phyloP scores from a whole-genome alignment of 192 early-diverging fungal genomes.

The Dispira parvispora region DNA sequence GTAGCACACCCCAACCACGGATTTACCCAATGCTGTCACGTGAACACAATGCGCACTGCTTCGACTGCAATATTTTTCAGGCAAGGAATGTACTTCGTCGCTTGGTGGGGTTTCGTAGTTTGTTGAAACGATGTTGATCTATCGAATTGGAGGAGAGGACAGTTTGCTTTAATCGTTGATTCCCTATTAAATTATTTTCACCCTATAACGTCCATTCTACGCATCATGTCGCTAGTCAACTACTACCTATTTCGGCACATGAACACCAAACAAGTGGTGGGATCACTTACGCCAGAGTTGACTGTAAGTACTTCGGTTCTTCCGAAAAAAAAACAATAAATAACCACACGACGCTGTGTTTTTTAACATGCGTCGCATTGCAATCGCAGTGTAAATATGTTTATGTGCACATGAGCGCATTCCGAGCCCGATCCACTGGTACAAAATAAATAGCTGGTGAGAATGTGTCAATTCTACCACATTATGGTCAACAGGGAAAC shows the following conservation, averaged over 20 bases:
- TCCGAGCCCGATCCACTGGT: not conserved
- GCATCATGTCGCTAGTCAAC: not conserved
- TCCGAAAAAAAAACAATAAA: not conserved
- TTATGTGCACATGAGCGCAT: not conserved
- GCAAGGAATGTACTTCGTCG: too few relatives aligned
- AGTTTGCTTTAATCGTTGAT: not conserved
- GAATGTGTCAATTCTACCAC: not conserved
- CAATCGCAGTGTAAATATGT: not conserved
- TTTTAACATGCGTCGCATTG: not conserved
- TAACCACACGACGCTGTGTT: not conserved
- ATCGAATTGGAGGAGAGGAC: not conserved
- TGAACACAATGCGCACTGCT: too few relatives aligned
- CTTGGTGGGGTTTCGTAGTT: too few relatives aligned
- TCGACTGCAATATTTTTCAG: too few relatives aligned
- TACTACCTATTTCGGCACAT: slow-evolving; percentile 28
- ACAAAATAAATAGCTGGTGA: too few relatives aligned
- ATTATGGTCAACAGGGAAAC: slow-evolving; percentile 16
- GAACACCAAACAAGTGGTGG: slow-evolving; percentile 26
- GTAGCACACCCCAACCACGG: too few relatives aligned
- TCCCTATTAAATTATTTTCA: not conserved
- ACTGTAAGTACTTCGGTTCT: not conserved
- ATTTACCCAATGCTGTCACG: too few relatives aligned
- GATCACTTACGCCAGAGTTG: slow-evolving; percentile 1
- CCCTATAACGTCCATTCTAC: not conserved
- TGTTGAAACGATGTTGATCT: too few relatives aligned